Base-by-base conservation (phyloP, 192 early-diverging fungal species). In the Phycomyces blakesleeanus region DNA sequence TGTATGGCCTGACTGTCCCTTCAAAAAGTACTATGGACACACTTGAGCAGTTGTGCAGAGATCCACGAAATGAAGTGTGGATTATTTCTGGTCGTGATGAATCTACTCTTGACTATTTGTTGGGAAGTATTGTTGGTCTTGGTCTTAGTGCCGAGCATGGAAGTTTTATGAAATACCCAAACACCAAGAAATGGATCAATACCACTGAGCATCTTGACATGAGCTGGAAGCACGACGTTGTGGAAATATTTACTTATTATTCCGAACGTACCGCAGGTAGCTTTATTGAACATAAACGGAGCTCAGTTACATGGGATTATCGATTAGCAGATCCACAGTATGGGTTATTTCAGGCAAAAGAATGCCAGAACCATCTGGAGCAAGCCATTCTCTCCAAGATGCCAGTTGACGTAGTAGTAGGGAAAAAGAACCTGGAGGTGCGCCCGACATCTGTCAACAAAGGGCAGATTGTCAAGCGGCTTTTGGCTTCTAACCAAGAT, bases 261-360 rank as follows among this genome's bases (percentile, higher is more conserved):
- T 93, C 91, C 0, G 97, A 98, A 70, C 85, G 97, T 52, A 99
- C 97, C 16, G 88, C 87, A 54, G 97, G 95, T 27, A 91, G 93
- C 0, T 91, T 92, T 64, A 89, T 97, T 51, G 97, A 98, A 56
- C 86, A 91, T 75, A 99, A 99, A 77, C 76, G 89, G 34, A 89
- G 87, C 24, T 90, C 95, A 5, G 81, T 99, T 18, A 96, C 96
- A 38, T 99, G 97, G 97, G 95, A 99, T 63, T 99, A 92, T 81
- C 86, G 94, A 27, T 81, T 93, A 63, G 89, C 95, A 3, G 97
- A 99, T 66, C 97, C 95, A 2, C 88, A 90, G 49, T 99, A 94
- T 80, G 97, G 89, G 37, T 82, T 80, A 27, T 99, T 98, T 83
- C 97, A 99, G 78, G 89, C 94, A 24, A 96, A 97, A 69, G 96